Percentiles rank a stretch among this genome's conserved stretches.
Conservation (phyloP, 2,329 filamentous ascomycete genomes). For the Botrytis paeoniae region DNA sequence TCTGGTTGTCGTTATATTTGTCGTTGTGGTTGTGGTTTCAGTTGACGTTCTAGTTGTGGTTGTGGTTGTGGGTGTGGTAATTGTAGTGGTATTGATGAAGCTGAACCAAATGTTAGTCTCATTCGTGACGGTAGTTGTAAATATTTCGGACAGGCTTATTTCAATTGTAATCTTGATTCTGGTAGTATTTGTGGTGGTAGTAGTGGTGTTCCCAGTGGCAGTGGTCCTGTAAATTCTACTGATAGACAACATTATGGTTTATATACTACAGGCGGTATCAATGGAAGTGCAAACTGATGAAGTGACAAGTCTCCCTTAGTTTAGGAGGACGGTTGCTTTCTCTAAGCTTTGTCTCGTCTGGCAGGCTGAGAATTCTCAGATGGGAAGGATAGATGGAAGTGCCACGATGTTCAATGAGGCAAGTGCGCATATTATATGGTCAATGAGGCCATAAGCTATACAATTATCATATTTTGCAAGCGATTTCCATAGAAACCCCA, state of each 20-base stretch:
- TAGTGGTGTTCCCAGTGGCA: background rate
- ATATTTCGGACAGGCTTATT: background rate
- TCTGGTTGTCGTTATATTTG: no score
- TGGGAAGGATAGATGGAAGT: background rate
- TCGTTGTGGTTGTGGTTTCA: no score
- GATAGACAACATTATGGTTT: background rate
- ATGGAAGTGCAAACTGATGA: background rate
- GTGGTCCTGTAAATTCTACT: background rate
- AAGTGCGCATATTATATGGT: background rate
- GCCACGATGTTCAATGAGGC: background rate
- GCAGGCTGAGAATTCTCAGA: background rate
- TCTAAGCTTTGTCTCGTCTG: background rate
- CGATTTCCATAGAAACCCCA: background rate
- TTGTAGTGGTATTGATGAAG: background rate
- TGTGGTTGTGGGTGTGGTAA: background rate
- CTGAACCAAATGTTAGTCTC: background rate
- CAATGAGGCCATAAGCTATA: background rate
- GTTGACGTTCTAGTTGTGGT: no score
- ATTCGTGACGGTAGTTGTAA: background rate
- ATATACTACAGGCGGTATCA: background rate
- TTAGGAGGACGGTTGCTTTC: rapidly evolving
- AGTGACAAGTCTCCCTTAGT: background rate
- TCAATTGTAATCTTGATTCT: background rate
- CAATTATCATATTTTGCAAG: background rate
- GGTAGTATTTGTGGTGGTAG: background rate